Conservation (phyloP, 805 yeast genomes). For the Phaffomyces antillensis region DNA sequence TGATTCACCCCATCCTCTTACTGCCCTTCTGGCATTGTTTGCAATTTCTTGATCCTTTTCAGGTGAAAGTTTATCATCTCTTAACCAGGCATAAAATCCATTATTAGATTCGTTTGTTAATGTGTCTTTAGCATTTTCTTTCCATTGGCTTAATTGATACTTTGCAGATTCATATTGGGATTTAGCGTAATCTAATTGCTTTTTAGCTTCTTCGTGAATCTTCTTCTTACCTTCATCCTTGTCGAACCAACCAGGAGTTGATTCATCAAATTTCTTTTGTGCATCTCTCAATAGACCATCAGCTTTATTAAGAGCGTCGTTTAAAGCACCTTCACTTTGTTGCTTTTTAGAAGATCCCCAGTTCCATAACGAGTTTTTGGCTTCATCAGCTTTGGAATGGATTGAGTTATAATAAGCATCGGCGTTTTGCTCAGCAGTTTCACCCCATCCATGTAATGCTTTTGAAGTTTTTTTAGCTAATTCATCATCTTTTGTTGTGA, state of each 20-base stretch:
- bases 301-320: slow-evolving; percentile 5
- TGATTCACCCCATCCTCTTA: slow-evolving; percentile 41
- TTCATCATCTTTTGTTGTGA: slow-evolving; percentile 22
- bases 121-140: no score
- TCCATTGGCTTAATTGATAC: no score
- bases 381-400: slow-evolving; percentile 5
- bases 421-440: slow-evolving; percentile 29
- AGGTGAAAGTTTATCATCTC: slow-evolving; percentile 20
- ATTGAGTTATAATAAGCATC: slow-evolving; percentile 20
- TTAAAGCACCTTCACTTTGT: slow-evolving; percentile 10
- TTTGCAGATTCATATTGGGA: no score
- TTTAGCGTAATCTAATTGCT: background rate
- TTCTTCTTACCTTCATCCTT: slow-evolving; percentile 9
- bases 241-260: background rate
- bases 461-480: slow-evolving; percentile 26
- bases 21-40: slow-evolving; percentile 24
- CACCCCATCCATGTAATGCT: slow-evolving; percentile 41
- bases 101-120: slow-evolving; percentile 1
- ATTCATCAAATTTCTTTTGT: no score
- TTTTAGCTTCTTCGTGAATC: slow-evolving; percentile 25
- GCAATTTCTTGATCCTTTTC: slow-evolving; percentile 29
- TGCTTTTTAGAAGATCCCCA: slow-evolving; percentile 14
- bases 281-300: no score
- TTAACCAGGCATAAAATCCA: slow-evolving; percentile 22
- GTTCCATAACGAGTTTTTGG: slow-evolving; percentile 10